phyloP scores from a whole-genome alignment of 148 eudicot genomes.

The Drosera capensis region DNA sequence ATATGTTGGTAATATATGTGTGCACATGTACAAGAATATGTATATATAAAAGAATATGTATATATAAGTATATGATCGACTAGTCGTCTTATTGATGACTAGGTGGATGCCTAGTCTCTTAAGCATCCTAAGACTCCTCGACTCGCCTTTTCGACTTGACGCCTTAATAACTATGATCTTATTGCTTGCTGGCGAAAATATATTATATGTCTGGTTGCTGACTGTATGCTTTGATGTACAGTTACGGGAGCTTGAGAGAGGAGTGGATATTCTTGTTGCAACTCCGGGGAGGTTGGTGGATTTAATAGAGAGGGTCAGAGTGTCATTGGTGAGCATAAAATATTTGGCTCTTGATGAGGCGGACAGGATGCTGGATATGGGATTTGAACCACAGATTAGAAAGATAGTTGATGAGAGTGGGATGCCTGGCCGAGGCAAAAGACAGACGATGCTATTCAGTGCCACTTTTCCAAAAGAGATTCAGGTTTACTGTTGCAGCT shows the following conservation, averaged over 20 bases:
- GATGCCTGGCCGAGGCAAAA: constrained; percentile 63
- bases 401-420: constrained; percentile 88
- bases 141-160: too few species aligned
- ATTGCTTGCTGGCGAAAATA: too few species aligned
- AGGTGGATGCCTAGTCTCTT: too few species aligned
- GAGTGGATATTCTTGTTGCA: constrained; percentile 91
- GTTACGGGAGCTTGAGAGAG: constrained; percentile 79
- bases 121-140: too few species aligned
- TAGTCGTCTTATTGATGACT: too few species aligned
- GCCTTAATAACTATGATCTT: too few species aligned
- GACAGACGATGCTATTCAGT: constrained; percentile 91
- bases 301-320: constrained; percentile 77
- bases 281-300: constrained; percentile 92
- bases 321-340: constrained; percentile 44
- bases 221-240: constrained; percentile 15
- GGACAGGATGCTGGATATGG: constrained; percentile 93
- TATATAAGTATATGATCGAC: too few species aligned
- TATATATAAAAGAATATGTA: too few species aligned
- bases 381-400: constrained; percentile 90
- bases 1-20: too few species aligned
- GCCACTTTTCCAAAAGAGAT: constrained; percentile 93
- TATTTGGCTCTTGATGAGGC: constrained; percentile 92
- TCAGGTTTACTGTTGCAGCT: constrained; percentile 36
- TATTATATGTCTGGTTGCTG: too few species aligned
- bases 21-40: too few species aligned